phyloP scores from a whole-genome alignment of 306 rosid species.

The Acacia crassicarpa region DNA sequence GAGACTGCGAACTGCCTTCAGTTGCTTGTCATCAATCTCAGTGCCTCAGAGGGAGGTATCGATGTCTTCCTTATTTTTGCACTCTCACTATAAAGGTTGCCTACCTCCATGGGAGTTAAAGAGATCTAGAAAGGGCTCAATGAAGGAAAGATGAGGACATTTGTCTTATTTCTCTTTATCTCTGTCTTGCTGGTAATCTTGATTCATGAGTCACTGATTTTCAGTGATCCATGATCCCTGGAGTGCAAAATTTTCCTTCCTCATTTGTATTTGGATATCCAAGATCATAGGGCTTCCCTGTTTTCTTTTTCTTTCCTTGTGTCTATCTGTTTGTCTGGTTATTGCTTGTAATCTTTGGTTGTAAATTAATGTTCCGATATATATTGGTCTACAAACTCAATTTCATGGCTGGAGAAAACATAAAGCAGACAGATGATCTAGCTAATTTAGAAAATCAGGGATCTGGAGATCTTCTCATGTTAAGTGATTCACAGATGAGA shows the following conservation, averaged over 20 bases:
- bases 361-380: slow-evolving; percentile 20
- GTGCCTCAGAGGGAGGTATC: slow-evolving; percentile 78
- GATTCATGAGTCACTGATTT: slow-evolving; percentile 15
- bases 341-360: slow-evolving; percentile 28
- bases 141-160: slow-evolving; percentile 50
- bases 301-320: background rate
- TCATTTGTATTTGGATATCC: slow-evolving; percentile 27
- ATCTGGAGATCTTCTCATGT: background rate
- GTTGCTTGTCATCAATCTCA: slow-evolving; percentile 80
- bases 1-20: slow-evolving; percentile 64
- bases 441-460: background rate
- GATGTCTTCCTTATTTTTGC: slow-evolving; percentile 82
- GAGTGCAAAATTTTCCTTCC: slow-evolving; percentile 19
- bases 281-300: slow-evolving; percentile 18
- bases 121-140: slow-evolving; percentile 62
- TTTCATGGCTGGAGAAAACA: slow-evolving; percentile 3
- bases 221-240: background rate
- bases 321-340: slow-evolving; percentile 7
- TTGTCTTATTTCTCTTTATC: slow-evolving; percentile 14
- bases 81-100: slow-evolving; percentile 91
- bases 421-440: background rate
- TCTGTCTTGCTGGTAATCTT: slow-evolving; percentile 16
- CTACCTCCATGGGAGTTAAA: slow-evolving; percentile 82
- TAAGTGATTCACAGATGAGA: background rate
- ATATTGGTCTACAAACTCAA: slow-evolving; percentile 25